Base-by-base conservation (phyloP, 2,329 filamentous ascomycete species). In the Xylaria sp. region DNA sequence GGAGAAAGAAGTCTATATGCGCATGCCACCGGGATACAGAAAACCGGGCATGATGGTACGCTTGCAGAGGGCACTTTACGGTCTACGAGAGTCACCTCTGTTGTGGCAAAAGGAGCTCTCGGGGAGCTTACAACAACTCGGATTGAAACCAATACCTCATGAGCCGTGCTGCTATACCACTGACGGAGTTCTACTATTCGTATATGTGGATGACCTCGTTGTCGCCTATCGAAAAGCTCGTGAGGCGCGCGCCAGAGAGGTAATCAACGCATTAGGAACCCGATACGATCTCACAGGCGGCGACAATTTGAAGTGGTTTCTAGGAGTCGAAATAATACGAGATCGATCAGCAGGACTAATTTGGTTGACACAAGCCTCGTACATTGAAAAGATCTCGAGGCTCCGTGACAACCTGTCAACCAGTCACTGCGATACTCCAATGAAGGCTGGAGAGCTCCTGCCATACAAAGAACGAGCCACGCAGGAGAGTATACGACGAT, bases 381-480 rank as follows among this genome's bases (percentile, higher is more conserved):
- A 58, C 19, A 54, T 58, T 6, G 56, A 58, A n/a, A 58, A 58
- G 9, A 58, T 54, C 11, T 2, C 6, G n/a, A 9, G 42, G 44
- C n/a, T 42, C 16, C 16, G 16, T 16, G 16, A 16, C 16, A 16
- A 54, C 9, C 5, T 9, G 13, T 9, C 16, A 16, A 39, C 4
- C 10, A 44, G 2, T n/a, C 19, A 35, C 4, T 13, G 9, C 37
- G 18, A 2, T 4, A 49, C 9, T 44, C 52, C 35, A 11, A 19
- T 54, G 37, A 44, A 13, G 8, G 4, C 13, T 2, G 10, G n/a
- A 7, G 52, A 54, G 18, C 13, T 54, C 2, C 6, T 54, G 3
- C 52, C 52, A 5, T 37, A 37, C 11, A 11, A 34, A 2, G 37
- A 23, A 18, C 3, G 4, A 4, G 52, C 52, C 4, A 37, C 23